Base-by-base conservation (phyloP, 2,329 filamentous ascomycete genomes). In the Septoria petroselini region DNA sequence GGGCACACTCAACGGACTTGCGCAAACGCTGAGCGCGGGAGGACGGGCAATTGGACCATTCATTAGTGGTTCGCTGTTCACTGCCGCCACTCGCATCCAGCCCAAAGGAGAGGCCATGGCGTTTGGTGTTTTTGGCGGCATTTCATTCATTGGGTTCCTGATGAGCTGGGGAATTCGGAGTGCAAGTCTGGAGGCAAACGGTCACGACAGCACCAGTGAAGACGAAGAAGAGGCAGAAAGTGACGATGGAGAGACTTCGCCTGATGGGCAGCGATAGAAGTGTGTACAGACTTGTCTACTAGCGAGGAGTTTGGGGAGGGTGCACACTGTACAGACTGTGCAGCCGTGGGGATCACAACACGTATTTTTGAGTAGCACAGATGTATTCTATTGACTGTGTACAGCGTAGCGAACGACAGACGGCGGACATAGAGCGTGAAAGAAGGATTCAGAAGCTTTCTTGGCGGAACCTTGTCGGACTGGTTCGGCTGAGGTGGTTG, bases 21-120 rank as follows among this genome's bases (percentile, higher is more conserved):
- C 93, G 0, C 93, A 98, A 69, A 95, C 90, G 0, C 81, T 98
- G 0, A 95, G 89, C 0, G 93, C 93, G 0, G 88, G 88, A 0
- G 93, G 93, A 7, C 83, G 93, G 52, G 90, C 91, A 35, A 80
- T 89, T 0, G 93, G 93, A 0, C 93, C 93, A 0, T 91, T 97
- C 58, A 74, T 95, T 0, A 93, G 90, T 0, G 93, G 93, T 0
- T 84, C 84, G 0, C 74, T 98, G 0, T 98, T 95, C 68, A 88
- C 88, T 0, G 73, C 91, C 1, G 85, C 89, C 0, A 85, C 82
- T 0, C 78, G 80, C 41, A 77, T 95, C 4, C 73, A 78, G 8
- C 86, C 84, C 2, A 93, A 90, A 63, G 91, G 93, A 1, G 91
- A 95, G 68, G 82, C 83, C 1, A 71, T 97, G 3, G 83, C 88